Evolutionary conservation across 352 stramenopile species (phyloP).

Genomic region (Aphanomyces euteiches): DNA sequence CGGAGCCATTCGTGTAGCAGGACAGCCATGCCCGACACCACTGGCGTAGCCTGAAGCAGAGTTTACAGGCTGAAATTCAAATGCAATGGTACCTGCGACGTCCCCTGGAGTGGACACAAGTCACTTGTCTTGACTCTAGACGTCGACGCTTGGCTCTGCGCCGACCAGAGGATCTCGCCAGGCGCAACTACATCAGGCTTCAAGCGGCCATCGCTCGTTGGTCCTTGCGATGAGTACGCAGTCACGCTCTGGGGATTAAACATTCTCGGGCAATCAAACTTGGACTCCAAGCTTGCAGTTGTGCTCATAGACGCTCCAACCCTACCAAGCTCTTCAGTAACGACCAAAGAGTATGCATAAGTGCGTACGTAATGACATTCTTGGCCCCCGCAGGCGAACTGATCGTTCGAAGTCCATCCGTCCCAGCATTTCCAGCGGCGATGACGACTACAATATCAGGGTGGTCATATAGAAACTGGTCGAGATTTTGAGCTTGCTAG

Average conservation of each 20-base stretch:
- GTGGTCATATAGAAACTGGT: slow-evolving; percentile 81
- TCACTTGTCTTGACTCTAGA: slow-evolving; percentile 52
- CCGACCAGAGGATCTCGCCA: slow-evolving; percentile 78
- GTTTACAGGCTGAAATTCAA: no score
- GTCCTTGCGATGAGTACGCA: slow-evolving; percentile 79
- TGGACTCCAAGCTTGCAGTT: slow-evolving; percentile 46
- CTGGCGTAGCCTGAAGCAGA: slow-evolving; percentile 46
- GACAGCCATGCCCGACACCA: slow-evolving; percentile 68
- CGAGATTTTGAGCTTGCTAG: slow-evolving; percentile 66
- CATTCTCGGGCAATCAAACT: slow-evolving; percentile 46
- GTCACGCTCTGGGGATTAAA: slow-evolving; percentile 76
- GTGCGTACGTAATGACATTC: slow-evolving; percentile 63
- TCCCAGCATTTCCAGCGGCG: slow-evolving; percentile 85
- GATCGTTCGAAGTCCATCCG: slow-evolving; percentile 65
- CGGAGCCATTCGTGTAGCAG: slow-evolving; percentile 73
- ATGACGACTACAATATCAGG: slow-evolving; percentile 82
- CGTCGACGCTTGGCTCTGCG: slow-evolving; percentile 53
- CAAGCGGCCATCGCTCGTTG: slow-evolving; percentile 74
- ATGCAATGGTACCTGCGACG: slow-evolving; percentile 43
- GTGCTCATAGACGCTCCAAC: slow-evolving; percentile 73
- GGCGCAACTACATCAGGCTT: slow-evolving; percentile 87
- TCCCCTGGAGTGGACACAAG: slow-evolving; percentile 74
- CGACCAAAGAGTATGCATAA: neutral
- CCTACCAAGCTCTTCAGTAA: neutral
- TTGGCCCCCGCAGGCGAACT: slow-evolving; percentile 80